A percentile compares a stretch with the other conserved stretches of the same genome.
Conservation (phyloP, 441 rosid species). For the Pelargonium citronellum region DNA sequence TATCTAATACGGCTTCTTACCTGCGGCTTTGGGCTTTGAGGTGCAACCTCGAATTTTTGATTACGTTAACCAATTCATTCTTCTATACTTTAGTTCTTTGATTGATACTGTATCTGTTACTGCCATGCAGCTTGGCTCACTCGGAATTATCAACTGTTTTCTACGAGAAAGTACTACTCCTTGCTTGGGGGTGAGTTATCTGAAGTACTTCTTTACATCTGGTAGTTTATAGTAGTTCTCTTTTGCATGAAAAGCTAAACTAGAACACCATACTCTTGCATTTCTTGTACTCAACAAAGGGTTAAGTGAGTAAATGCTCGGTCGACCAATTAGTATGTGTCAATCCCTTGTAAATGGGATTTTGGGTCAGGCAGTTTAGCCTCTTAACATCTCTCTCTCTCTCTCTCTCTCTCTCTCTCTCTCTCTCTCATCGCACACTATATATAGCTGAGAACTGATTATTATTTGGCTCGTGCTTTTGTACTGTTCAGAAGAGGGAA, state of each 20-base stretch:
- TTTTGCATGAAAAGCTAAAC: background rate
- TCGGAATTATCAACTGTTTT: slow-evolving; percentile 83
- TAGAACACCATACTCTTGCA: background rate
- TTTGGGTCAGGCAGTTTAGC: background rate
- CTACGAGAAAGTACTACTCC: slow-evolving; percentile 88
- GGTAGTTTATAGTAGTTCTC: background rate
- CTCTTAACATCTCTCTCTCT: too few species aligned
- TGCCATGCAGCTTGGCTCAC: slow-evolving; percentile 72
- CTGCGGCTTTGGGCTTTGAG: slow-evolving; percentile 80
- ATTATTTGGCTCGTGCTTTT: background rate
- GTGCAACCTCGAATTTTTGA: background rate
- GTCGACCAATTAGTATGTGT: background rate
- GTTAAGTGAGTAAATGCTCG: background rate
- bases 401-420: too few species aligned
- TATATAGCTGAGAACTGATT: too few species aligned
- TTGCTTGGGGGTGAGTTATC: slow-evolving; percentile 74
- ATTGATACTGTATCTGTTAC: slow-evolving; percentile 18
- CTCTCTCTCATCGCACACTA: too few species aligned
- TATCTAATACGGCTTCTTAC: slow-evolving; percentile 94
- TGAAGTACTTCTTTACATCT: slow-evolving; percentile 20
- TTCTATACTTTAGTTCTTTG: slow-evolving; percentile 12
- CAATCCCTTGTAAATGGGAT: background rate
- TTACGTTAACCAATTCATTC: slow-evolving; percentile 11
- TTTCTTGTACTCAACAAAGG: background rate
- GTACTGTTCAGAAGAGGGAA: background rate